Evolutionary conservation across 1,284 basidiomycete genomes (phyloP).

Genomic region (Chondrostereum purpureum): DNA sequence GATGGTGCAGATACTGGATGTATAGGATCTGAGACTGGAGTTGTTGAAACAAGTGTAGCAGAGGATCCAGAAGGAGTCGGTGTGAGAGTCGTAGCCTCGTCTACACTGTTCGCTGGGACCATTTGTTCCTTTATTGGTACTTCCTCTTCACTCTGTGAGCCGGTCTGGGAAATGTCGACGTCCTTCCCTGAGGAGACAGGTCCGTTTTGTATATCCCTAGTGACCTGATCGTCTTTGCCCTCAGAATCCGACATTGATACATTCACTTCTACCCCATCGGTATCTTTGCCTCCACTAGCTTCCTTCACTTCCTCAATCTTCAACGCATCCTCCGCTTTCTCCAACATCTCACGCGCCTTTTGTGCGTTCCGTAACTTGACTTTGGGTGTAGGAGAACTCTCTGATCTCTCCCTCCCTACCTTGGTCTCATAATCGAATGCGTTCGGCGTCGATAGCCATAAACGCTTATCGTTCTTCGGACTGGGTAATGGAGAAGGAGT

Average conservation of each 20-base stretch:
- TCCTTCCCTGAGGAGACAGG: not conserved
- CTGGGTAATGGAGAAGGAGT: not conserved
- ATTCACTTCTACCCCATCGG: not conserved
- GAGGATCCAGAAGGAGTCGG: not conserved
- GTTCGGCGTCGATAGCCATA: not conserved
- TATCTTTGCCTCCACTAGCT: not conserved
- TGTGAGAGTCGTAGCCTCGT: not conserved
- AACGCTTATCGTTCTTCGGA: not conserved
- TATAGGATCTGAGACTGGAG: too few relatives aligned
- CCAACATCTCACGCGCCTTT: too few relatives aligned
- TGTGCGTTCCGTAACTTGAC: not conserved
- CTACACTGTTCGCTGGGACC: not conserved
- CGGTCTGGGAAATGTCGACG: not conserved
- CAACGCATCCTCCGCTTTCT: not conserved
- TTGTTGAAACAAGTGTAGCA: not conserved
- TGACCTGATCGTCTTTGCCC: too few relatives aligned
- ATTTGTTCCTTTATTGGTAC: too few relatives aligned
- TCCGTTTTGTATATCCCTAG: too few relatives aligned
- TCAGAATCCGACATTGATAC: not conserved
- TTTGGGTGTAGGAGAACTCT: not conserved
- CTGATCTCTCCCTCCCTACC: not conserved
- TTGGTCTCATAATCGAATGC: not conserved
- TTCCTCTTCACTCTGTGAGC: too few relatives aligned
- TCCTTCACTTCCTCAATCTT: not conserved
- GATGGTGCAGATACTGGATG: not conserved